Base-by-base conservation (phyloP, 441 rosid species). In the Rhodomyrtus psidioides region DNA sequence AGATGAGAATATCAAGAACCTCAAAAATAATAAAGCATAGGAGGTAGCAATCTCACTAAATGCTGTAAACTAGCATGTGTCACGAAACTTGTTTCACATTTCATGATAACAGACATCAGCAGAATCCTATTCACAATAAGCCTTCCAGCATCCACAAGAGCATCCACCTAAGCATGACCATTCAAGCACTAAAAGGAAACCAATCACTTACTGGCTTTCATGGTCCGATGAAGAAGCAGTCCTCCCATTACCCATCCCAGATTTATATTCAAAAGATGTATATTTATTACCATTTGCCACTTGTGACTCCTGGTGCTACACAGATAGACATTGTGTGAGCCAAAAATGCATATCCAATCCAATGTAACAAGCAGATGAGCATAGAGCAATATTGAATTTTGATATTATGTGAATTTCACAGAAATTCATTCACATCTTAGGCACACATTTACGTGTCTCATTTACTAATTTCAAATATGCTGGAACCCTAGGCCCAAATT, bases 181-280 rank as follows among this genome's bases (percentile, higher is more conserved):
- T 39, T 55, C 74, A 62, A 75, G 65, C 53, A 55, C 54, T 26
- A 76, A 70, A 27, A 28, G 51, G 76, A 86, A 83, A 83, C 75
- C 16, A 79, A 90, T 91, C 86, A 96, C 99, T 96, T 89, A 98
- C 99, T 96, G 99, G 93, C 98, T 94, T 92, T 98, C 99, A 83
- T 85, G 97, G 86, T 98, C 99, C 13, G 99, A 96, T 76, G 99
- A 98, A 82, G 99, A 98, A 89, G 95, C 99, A 88, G 93, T 92
- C 91, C 98, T 96, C 85, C 98, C 98, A 85, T 87, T 94, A 88
- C 95, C 98, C 99, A 96, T 95, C 82, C 98, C 99, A 91, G 99
- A 88, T 90, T 96, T 98, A 90, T 95, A 96, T 88, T 98, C 99
- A 90, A 98, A 98, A 60, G 99, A 98, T 82, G 92, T 84, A 90